These are phyloP conservation scores for Ogataea thermomethanolica DNA, from an alignment of 805 yeast species.

Conservation along the genomic window DNA sequence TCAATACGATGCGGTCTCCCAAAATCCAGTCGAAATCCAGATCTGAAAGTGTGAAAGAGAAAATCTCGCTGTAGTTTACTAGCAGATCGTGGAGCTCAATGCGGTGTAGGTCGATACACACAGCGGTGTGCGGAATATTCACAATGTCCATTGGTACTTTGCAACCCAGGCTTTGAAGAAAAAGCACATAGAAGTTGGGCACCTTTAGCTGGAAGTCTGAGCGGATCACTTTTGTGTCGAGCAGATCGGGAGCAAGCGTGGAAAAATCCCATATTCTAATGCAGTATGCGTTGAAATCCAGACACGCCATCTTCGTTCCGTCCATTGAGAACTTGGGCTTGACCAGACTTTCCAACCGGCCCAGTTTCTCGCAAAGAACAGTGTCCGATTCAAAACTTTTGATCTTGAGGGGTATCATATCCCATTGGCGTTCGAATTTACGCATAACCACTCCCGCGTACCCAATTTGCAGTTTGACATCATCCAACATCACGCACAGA, in stretches of 20 bases:
- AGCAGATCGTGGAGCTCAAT: conserved; percentile 25
- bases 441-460: conserved; percentile 20
- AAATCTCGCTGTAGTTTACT: conserved; percentile 21
- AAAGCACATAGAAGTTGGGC: conserved; percentile 25
- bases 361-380: not conserved
- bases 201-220: conserved; percentile 26
- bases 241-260: conserved; percentile 3
- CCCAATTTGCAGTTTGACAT: conserved; percentile 16
- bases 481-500: conserved; percentile 19
- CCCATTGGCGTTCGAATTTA: conserved; percentile 16
- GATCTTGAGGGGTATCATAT: conserved; percentile 15
- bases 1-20: conserved; percentile 21
- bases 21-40: conserved; percentile 25
- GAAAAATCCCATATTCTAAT: conserved; percentile 24
- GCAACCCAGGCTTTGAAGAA: conserved; percentile 18
- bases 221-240: conserved; percentile 17
- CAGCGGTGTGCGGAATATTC: conserved; percentile 1
- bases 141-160: conserved; percentile 5
- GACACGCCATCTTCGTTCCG: conserved; percentile 19
- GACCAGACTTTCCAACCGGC: not conserved
- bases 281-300: conserved; percentile 17
- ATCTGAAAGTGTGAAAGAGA: conserved; percentile 18
- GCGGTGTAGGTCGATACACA: not conserved
- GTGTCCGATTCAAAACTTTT: not conserved
- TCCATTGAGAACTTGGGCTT: conserved; percentile 20